phyloP scores from a whole-genome alignment of 495 filamentous ascomycete species.

The Cetradonia linearis region DNA sequence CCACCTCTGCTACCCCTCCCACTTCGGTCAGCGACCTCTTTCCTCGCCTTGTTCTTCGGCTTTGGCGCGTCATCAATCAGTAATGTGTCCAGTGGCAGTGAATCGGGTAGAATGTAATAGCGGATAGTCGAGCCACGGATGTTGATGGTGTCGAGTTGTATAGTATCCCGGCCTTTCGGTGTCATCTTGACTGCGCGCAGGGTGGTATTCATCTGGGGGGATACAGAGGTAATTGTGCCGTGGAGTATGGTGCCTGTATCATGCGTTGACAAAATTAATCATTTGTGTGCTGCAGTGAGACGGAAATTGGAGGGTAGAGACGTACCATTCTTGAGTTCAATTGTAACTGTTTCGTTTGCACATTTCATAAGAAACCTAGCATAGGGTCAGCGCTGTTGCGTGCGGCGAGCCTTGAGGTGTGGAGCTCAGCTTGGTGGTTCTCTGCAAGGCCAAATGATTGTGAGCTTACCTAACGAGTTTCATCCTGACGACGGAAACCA shows the following conservation, averaged over 20 bases:
- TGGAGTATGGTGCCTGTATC: slow-evolving; percentile 76
- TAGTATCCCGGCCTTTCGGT: slow-evolving; percentile 68
- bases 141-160: slow-evolving; percentile 89
- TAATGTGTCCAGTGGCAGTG: slow-evolving; percentile 83
- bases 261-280: slow-evolving; percentile 11
- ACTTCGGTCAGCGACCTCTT: slow-evolving; percentile 66
- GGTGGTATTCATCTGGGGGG: slow-evolving; percentile 93
- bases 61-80: slow-evolving; percentile 94
- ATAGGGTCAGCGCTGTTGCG: slow-evolving; percentile 15
- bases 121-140: slow-evolving; percentile 87
- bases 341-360: slow-evolving; percentile 90
- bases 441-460: slow-evolving; percentile 24
- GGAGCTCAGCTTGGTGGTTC: slow-evolving; percentile 30
- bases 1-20: slow-evolving; percentile 47
- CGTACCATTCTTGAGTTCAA: slow-evolving; percentile 94
- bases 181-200: slow-evolving; percentile 95
- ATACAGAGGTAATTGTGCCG: slow-evolving; percentile 90
- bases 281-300: slow-evolving; percentile 6
- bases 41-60: slow-evolving; percentile 98
- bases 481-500: slow-evolving; percentile 47
- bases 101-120: slow-evolving; percentile 91
- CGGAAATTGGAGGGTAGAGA: slow-evolving; percentile 5
- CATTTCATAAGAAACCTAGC: slow-evolving; percentile 96
- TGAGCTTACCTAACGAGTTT: slow-evolving; percentile 89
- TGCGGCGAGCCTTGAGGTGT: slow-evolving; percentile 24